phyloP scores from a whole-genome alignment of 2,329 filamentous ascomycete genomes.

The Fusarium tricinctum region DNA sequence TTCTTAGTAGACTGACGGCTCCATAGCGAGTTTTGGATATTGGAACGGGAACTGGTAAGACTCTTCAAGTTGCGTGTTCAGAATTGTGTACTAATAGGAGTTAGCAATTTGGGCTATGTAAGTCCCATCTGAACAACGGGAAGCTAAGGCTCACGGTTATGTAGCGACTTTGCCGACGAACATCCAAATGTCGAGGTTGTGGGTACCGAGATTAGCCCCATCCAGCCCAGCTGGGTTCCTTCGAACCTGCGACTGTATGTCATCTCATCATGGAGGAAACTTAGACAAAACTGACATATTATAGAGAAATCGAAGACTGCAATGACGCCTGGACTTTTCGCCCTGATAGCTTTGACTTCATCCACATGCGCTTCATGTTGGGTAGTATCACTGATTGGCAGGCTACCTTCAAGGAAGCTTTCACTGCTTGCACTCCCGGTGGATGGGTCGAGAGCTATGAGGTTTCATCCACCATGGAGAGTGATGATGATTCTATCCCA shows the following conservation, averaged over 20 bases:
- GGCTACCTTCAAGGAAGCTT: conserved; percentile 5
- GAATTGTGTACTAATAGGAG: neutral
- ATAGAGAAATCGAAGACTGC: conserved; percentile 21
- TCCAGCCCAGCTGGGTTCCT: conserved; percentile 58
- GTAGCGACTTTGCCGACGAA: conserved; percentile 44
- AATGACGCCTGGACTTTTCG: conserved; percentile 17
- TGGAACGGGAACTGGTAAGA: conserved; percentile 21
- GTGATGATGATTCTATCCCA: conserved; percentile 17
- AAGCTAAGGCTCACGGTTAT: neutral
- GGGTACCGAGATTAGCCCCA: conserved; percentile 58
- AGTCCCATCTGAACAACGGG: neutral
- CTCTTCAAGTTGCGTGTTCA: rapidly evolving
- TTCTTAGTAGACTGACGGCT: neutral
- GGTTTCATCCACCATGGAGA: conserved; percentile 7
- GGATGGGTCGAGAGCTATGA: conserved; percentile 27
- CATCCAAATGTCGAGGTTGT: conserved; percentile 56
- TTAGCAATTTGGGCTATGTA: neutral
- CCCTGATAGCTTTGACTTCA: conserved; percentile 9
- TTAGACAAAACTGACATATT: rapidly evolving
- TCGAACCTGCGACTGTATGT: conserved; percentile 49
- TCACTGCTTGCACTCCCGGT: neutral
- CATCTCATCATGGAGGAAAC: rapidly evolving
- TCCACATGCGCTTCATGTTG: conserved; percentile 19
- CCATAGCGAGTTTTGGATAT: conserved; percentile 15
- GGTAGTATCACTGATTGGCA: conserved; percentile 15